A percentile compares a stretch with the other conserved stretches of the same genome.
These are phyloP conservation scores for Trypanosoma lewisi DNA, from an alignment of 208 protist species.

Conservation along the genomic window DNA sequence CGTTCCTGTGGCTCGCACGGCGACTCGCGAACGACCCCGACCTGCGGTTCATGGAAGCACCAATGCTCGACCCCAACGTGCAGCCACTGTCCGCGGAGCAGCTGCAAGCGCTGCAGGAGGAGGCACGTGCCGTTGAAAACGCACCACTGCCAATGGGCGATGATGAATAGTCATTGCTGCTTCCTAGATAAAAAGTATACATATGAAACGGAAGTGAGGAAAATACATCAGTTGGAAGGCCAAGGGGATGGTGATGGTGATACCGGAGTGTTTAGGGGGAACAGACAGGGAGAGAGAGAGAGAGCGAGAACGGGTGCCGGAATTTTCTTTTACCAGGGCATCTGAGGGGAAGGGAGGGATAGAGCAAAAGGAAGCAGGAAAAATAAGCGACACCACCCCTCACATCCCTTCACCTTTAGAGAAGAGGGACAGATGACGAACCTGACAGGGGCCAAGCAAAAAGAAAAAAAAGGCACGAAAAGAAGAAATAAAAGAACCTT, in stretches of 20 bases:
- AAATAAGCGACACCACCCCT: not conserved
- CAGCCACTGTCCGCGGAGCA: slow-evolving; percentile 77
- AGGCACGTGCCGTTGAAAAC: slow-evolving; percentile 82
- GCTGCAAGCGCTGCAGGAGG: slow-evolving; percentile 80
- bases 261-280: too few relatives aligned
- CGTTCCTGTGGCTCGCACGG: slow-evolving; percentile 99
- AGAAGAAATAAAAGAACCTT: too few relatives aligned
- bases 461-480: too few relatives aligned
- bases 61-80: slow-evolving; percentile 70
- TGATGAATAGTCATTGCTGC: slow-evolving; percentile 90
- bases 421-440: too few relatives aligned
- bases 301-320: too few relatives aligned
- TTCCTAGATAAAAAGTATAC: not conserved
- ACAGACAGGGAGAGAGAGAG: too few relatives aligned
- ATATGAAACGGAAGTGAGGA: not conserved
- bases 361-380: slow-evolving; percentile 9
- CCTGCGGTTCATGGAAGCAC: slow-evolving; percentile 93
- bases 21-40: slow-evolving; percentile 96
- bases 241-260: too few relatives aligned
- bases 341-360: not conserved
- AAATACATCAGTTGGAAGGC: too few relatives aligned
- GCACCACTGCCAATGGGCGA: slow-evolving; percentile 95
- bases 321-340: too few relatives aligned
- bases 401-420: too few relatives aligned
- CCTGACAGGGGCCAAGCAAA: too few relatives aligned